Evolutionary conservation across 2,329 filamentous ascomycete species (phyloP).

Genomic region (Apiospora phragmitis): DNA sequence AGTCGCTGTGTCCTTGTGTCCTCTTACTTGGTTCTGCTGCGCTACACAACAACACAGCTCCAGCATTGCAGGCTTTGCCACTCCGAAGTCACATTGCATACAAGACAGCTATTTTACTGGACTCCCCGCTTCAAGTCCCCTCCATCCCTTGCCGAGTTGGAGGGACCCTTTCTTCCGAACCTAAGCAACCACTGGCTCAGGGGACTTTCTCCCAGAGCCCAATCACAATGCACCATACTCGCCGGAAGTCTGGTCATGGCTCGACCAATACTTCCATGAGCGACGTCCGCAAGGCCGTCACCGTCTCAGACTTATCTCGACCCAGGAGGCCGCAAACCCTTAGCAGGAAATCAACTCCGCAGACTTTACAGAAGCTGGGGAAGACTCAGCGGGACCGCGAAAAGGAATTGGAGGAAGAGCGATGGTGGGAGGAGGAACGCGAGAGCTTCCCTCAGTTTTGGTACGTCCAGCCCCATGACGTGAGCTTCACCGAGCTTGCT

Average conservation of each 20-base stretch:
- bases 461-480: conserved; percentile 43
- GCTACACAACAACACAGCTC: not conserved
- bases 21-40: not conserved
- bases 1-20: not conserved
- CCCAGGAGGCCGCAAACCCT: conserved; percentile 48
- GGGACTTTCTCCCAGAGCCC: not conserved
- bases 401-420: conserved; percentile 49
- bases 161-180: conserved; percentile 2
- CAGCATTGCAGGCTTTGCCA: not conserved
- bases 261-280: conserved; percentile 54
- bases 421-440: conserved; percentile 56
- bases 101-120: not conserved
- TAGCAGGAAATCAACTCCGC: conserved; percentile 42
- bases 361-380: conserved; percentile 47
- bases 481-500: not conserved
- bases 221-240: conserved; percentile 54
- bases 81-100: not conserved
- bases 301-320: conserved; percentile 45
- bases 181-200: not conserved
- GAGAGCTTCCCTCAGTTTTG: conserved; percentile 67
- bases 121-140: conserved; percentile 5
- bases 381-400: conserved; percentile 53
- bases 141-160: conserved; percentile 5
- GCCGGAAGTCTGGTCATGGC: conserved; percentile 57
- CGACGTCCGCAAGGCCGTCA: conserved; percentile 53